A percentile compares a stretch with the other conserved stretches of the same genome.
These are phyloP conservation scores for Fusarium albidum DNA, from an alignment of 2,329 filamentous ascomycete genomes.

Conservation along the genomic window DNA sequence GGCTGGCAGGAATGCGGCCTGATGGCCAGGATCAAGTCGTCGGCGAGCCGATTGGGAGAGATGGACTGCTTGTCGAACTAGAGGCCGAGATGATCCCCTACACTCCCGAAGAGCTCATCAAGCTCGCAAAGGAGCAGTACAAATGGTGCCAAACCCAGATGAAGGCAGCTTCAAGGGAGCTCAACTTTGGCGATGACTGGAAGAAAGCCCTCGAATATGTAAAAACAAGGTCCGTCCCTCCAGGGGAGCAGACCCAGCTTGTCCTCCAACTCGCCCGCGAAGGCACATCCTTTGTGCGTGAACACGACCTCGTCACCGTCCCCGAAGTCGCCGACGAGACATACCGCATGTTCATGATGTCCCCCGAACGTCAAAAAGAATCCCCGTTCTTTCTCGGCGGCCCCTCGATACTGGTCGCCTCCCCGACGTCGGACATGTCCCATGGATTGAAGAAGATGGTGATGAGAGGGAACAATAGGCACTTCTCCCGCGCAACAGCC, in stretches of 20 bases:
- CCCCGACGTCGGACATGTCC: conserved; percentile 60
- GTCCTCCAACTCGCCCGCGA: conserved; percentile 60
- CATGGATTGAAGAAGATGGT: conserved; percentile 66
- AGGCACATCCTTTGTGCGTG: conserved; percentile 60
- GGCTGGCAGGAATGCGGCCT: conserved; percentile 54
- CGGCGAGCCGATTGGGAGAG: conserved; percentile 63
- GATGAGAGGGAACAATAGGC: conserved; percentile 66
- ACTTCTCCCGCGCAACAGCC: conserved; percentile 65
- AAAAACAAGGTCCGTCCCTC: conserved; percentile 62
- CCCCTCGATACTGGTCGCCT: conserved; percentile 61
- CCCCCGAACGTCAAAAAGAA: conserved; percentile 58
- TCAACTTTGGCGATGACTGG: conserved; percentile 60
- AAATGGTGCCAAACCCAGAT: conserved; percentile 65
- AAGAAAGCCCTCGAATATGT: conserved; percentile 62
- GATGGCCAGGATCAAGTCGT: conserved; percentile 59
- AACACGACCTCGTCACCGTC: conserved; percentile 63
- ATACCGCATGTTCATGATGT: conserved; percentile 66
- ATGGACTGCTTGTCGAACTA: conserved; percentile 60
- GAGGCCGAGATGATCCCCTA: conserved; percentile 67
- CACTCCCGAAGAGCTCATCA: conserved; percentile 62
- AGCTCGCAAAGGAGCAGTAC: conserved; percentile 60
- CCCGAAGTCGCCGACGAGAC: conserved; percentile 61
- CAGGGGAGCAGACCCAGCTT: conserved; percentile 61
- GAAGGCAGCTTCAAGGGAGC: conserved; percentile 55
- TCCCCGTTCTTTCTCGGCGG: conserved; percentile 69